A percentile compares a stretch with the other conserved stretches of the same genome.
Evolutionary conservation across 148 eudicot genomes (phyloP).

Genomic region (Selenicereus undatus): DNA sequence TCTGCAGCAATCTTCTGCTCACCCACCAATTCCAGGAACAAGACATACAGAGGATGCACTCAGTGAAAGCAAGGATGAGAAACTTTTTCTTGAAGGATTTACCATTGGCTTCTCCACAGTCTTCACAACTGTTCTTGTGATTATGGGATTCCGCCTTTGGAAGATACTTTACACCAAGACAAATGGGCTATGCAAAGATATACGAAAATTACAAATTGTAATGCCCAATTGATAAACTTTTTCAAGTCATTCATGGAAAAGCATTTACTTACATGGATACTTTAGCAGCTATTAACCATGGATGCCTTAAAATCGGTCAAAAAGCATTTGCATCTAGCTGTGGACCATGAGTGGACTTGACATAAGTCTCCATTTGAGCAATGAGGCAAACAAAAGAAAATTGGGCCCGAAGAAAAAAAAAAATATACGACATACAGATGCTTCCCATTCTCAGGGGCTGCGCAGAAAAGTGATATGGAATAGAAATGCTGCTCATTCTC

Average conservation of each 20-base stretch:
- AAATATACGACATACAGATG: too few species aligned
- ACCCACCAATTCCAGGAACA: too few species aligned
- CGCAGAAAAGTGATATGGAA: too few species aligned
- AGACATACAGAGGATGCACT: too few species aligned
- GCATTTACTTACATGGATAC: too few species aligned
- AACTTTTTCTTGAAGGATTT: too few species aligned
- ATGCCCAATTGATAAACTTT: not conserved
- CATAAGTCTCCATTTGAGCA: not conserved
- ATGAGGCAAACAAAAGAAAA: not conserved
- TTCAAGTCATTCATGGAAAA: not conserved
- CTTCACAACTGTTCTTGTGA: too few species aligned
- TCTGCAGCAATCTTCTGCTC: slow-evolving; percentile 16
- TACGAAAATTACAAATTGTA: not conserved
- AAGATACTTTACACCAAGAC: too few species aligned
- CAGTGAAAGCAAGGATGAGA: too few species aligned
- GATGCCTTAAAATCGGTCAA: not conserved
- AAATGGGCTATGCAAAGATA: not conserved
- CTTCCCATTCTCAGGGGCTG: too few species aligned
- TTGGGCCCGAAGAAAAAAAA: not conserved
- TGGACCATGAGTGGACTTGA: not conserved
- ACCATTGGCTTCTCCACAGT: too few species aligned
- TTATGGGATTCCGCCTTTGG: too few species aligned
- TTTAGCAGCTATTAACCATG: not conserved
- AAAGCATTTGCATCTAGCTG: not conserved
- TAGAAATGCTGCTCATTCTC: not conserved